phyloP scores from a whole-genome alignment of 345 rosid species.

The Sonneratia alba region DNA sequence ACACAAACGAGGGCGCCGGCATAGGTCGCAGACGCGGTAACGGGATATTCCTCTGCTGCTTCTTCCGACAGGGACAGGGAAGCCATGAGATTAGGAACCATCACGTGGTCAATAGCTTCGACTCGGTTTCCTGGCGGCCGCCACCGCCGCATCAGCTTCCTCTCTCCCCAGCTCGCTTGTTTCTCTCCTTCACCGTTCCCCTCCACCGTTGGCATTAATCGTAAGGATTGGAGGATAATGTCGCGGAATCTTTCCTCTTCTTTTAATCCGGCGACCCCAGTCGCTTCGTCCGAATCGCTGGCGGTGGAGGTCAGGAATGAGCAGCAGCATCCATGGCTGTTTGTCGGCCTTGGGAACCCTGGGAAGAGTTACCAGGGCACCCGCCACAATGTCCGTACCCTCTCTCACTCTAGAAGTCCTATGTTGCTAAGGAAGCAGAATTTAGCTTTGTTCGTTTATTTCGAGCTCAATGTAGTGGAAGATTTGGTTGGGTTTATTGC shows the following conservation, averaged over 20 bases:
- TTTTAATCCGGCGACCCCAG: constrained; percentile 11
- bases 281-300: constrained; percentile 3
- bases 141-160: constrained; percentile 12
- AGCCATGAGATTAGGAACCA: constrained; percentile 14
- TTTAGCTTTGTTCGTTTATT: background rate
- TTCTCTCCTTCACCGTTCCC: constrained; percentile 11
- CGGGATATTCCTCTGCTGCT: background rate
- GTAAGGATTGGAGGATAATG: constrained; percentile 10
- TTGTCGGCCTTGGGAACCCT: constrained; percentile 92
- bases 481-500: background rate
- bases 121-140: constrained; percentile 10
- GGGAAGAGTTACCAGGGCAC: constrained; percentile 66
- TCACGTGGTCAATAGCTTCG: constrained; percentile 16
- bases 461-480: background rate
- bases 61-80: background rate
- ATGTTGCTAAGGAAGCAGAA: background rate
- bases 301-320: constrained; percentile 11
- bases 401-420: background rate
- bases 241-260: constrained; percentile 20
- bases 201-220: background rate
- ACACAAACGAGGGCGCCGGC: background rate
- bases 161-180: constrained; percentile 5
- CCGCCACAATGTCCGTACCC: constrained; percentile 59
- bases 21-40: background rate
- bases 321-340: constrained; percentile 59